Conservation (phyloP, 148 eudicot species). For the Limonium bicolor region DNA sequence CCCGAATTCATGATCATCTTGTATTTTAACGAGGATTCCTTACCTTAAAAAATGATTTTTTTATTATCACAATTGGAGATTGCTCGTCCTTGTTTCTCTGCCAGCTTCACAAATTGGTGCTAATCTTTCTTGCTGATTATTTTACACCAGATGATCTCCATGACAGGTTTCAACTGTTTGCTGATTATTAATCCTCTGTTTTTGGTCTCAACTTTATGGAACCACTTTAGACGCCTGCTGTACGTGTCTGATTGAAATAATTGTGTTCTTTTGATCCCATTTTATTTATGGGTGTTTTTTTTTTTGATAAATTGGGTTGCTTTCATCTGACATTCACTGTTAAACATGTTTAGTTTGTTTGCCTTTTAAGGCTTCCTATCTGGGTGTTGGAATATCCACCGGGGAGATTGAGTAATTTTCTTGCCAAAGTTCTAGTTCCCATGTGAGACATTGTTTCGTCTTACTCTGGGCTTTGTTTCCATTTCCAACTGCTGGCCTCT, state of each 20-base stretch:
- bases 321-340: background rate
- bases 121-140: background rate
- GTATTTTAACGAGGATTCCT: too few relatives aligned
- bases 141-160: background rate
- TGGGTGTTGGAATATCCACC: background rate
- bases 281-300: background rate
- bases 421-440: background rate
- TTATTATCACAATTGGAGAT: background rate
- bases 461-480: too few relatives aligned
- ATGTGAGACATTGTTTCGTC: too few relatives aligned
- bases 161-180: background rate
- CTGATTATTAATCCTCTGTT: background rate
- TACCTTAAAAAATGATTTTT: too few relatives aligned
- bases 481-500: background rate
- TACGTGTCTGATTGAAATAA: too few relatives aligned
- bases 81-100: background rate
- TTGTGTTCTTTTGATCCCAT: background rate
- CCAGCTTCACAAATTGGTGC: background rate
- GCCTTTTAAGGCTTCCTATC: background rate
- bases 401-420: background rate
- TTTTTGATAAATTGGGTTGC: background rate
- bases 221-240: too few relatives aligned
- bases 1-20: background rate
- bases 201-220: too few relatives aligned
- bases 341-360: background rate